Evolutionary conservation across 495 filamentous ascomycete genomes (phyloP).

Genomic region (Daldinia caldariorum): DNA sequence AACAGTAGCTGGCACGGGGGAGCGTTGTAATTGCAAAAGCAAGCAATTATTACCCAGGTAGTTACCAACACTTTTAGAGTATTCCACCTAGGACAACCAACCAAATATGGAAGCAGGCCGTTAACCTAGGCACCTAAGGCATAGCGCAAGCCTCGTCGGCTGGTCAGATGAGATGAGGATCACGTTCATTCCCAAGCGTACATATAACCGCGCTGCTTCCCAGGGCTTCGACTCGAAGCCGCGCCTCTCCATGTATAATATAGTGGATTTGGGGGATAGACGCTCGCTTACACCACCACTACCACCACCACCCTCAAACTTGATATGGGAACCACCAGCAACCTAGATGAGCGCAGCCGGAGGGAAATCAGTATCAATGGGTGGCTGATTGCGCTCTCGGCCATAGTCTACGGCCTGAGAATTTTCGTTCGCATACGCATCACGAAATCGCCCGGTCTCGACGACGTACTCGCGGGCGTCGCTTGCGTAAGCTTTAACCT

Average conservation of each 20-base stretch:
- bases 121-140: background rate
- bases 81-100: too few species aligned
- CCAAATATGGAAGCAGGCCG: too few species aligned
- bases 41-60: background rate
- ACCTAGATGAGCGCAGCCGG: conserved; percentile 30
- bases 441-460: conserved; percentile 47
- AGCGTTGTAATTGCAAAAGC: too few species aligned
- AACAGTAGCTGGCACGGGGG: background rate
- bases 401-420: conserved; percentile 39
- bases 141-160: background rate
- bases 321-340: conserved; percentile 30
- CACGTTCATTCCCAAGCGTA: background rate
- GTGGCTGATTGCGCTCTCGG: conserved; percentile 43
- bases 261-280: background rate
- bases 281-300: background rate
- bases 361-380: conserved; percentile 39
- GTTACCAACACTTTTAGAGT: too few species aligned
- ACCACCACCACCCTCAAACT: background rate
- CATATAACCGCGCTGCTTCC: background rate
- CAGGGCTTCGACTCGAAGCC: background rate
- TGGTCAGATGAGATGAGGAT: background rate
- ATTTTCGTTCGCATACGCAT: conserved; percentile 43
- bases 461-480: conserved; percentile 44
- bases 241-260: background rate
- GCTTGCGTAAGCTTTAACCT: conserved; percentile 37